Percentiles rank a stretch among this genome's conserved stretches.
These are phyloP conservation scores for Yueomyces sinensis DNA, from an alignment of 805 yeast species.

Conservation along the genomic window DNA sequence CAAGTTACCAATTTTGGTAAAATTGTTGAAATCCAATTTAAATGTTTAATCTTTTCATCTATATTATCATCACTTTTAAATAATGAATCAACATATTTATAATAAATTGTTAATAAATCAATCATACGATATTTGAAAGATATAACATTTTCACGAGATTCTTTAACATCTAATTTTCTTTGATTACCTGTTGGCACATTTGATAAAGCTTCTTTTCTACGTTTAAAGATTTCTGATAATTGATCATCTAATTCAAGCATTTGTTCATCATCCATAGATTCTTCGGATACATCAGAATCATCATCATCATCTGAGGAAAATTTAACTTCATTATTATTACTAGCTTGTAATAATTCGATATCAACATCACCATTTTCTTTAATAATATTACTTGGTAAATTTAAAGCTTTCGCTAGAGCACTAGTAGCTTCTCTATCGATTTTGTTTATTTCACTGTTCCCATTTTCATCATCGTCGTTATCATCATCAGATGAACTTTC, in stretches of 20 bases:
- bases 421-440: constrained; percentile 43
- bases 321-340: constrained; percentile 22
- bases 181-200: constrained; percentile 45
- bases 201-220: constrained; percentile 56
- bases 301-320: constrained; percentile 27
- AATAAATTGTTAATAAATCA: constrained; percentile 60
- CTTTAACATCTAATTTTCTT: constrained; percentile 58
- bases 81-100: constrained; percentile 29
- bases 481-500: constrained; percentile 20
- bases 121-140: constrained; percentile 67
- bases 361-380: constrained; percentile 32
- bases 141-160: constrained; percentile 68
- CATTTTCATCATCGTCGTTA: constrained; percentile 22
- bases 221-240: constrained; percentile 69
- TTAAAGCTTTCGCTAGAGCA: constrained; percentile 58
- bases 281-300: constrained; percentile 49
- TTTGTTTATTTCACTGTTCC: constrained; percentile 30
- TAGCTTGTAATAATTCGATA: constrained; percentile 35
- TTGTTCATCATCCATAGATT: constrained; percentile 89
- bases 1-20: constrained; percentile 45
- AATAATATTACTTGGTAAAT: constrained; percentile 40
- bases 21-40: constrained; percentile 29
- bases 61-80: constrained; percentile 2
- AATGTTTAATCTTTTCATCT: constrained; percentile 3
- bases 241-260: constrained; percentile 91